phyloP scores from a whole-genome alignment of 441 rosid genomes.

The Sinapis alba region DNA sequence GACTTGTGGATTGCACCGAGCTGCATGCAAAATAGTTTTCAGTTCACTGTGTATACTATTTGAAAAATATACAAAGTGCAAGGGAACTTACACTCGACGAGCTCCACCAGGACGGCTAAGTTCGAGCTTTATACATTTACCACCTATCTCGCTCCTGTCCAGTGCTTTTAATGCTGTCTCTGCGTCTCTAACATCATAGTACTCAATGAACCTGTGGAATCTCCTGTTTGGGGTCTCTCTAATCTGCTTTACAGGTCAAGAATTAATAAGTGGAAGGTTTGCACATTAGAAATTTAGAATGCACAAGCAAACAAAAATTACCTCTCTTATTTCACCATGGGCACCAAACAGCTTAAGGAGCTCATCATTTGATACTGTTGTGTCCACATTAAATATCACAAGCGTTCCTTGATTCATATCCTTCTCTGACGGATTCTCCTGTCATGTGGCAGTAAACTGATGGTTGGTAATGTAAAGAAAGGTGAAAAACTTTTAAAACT shows the following conservation, averaged over 20 bases:
- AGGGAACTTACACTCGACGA: slow-evolving; percentile 69
- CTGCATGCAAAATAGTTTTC: slow-evolving; percentile 39
- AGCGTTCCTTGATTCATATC: slow-evolving; percentile 90
- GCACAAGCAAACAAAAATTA: slow-evolving; percentile 21
- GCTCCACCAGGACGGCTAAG: slow-evolving; percentile 96
- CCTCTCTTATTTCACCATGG: slow-evolving; percentile 93
- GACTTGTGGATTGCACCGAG: slow-evolving; percentile 64
- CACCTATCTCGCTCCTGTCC: slow-evolving; percentile 87
- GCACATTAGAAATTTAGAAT: neutral
- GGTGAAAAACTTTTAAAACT: slow-evolving; percentile 2
- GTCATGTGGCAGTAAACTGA: slow-evolving; percentile 19
- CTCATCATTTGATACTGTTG: slow-evolving; percentile 81
- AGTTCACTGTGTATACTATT: slow-evolving; percentile 9
- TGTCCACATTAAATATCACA: slow-evolving; percentile 82
- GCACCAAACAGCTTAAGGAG: slow-evolving; percentile 76
- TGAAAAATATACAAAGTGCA: neutral
- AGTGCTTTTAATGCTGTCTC: slow-evolving; percentile 81
- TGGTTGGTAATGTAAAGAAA: slow-evolving; percentile 18
- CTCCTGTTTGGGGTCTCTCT: slow-evolving; percentile 86
- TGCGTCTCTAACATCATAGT: slow-evolving; percentile 86
- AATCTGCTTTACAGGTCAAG: slow-evolving; percentile 52
- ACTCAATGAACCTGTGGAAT: slow-evolving; percentile 86
- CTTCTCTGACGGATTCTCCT: slow-evolving; percentile 95
- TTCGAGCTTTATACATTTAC: slow-evolving; percentile 92
- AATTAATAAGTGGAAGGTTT: neutral